phyloP scores from a whole-genome alignment of 768 basidiomycete species.

The Hygrophoropsis aurantiaca region DNA sequence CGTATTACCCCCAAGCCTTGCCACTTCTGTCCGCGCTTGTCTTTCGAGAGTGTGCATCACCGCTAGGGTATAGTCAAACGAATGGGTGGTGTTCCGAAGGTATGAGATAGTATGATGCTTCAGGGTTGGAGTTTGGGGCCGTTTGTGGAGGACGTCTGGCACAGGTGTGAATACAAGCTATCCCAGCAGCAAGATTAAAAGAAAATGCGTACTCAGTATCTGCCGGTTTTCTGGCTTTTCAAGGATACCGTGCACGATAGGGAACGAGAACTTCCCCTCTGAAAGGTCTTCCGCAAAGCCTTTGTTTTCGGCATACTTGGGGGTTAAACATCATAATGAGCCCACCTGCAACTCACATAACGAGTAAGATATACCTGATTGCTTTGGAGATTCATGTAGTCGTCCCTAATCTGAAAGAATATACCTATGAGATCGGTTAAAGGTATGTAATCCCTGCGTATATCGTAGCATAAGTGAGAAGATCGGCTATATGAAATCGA shows the following conservation, averaged over 20 bases:
- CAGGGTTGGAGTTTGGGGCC: conserved; percentile 76
- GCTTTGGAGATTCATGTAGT: conserved; percentile 42
- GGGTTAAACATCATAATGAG: not conserved
- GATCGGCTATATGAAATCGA: too few relatives aligned
- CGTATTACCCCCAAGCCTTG: conserved; percentile 73
- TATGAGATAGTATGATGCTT: conserved; percentile 82
- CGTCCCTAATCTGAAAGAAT: conserved; percentile 61
- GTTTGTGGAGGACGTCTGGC: conserved; percentile 88
- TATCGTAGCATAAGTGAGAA: too few relatives aligned
- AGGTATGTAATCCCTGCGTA: conserved; percentile 50
- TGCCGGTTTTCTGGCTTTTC: conserved; percentile 74
- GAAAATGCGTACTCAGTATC: conserved; percentile 68
- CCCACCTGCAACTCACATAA: too few relatives aligned
- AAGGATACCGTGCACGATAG: conserved; percentile 86
- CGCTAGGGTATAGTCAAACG: conserved; percentile 81
- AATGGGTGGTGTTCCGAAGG: conserved; percentile 71
- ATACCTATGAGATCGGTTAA: conserved; percentile 57
- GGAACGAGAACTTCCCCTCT: conserved; percentile 98
- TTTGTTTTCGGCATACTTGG: conserved; percentile 79
- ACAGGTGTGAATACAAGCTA: not conserved
- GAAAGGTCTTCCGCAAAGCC: conserved; percentile 93
- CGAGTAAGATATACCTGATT: conserved; percentile 9
- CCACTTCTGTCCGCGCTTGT: conserved; percentile 70
- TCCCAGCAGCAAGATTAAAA: not conserved
- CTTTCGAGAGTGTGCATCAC: conserved; percentile 67